Evolutionary conservation across 2,329 filamentous ascomycete species (phyloP), one percentile per base, ranked within the genome.

Genomic region (Fusarium succisae): DNA sequence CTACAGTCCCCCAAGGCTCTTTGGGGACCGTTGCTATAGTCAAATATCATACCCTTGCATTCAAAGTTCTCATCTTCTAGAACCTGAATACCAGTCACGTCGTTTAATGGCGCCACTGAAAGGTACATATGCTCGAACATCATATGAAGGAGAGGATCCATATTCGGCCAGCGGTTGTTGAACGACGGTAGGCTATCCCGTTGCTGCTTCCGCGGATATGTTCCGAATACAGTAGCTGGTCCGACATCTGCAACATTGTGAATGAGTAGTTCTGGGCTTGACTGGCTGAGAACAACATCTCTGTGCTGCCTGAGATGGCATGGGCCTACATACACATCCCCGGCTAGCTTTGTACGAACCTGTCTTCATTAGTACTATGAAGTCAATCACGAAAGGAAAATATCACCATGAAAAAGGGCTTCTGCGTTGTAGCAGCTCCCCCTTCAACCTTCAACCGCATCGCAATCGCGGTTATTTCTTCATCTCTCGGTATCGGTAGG

Each of bases 211-310:
- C 39, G 45, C 14, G 67, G 67, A 32, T 70, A 70, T 9, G 53
- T 66, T 15, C 67, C 67, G 20, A 70, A 70, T 6, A 70, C 53
- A n/a, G 66, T 70, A 18, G 59, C 51, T 44, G 66, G 66, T 20
- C 66, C 66, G 28, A 65, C 39, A 22, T 65, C 59, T 4, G 66
- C 53, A 44, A 48, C 47, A 30, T 37, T 59, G 7, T 70, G 57
- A 14, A 70, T 54, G 41, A 70, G 39, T 14, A 70, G 4, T 26
- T 51, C 51, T 1, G 67, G 66, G 5, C 39, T 66, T n/a, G 66
- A 70, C n/a, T 54, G 45, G 22, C 67, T 48, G n/a, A 70, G 45
- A 9, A 66, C 17, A 6, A 54, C 48, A 44, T 70, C 67, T 28
- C 22, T 70, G 41, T 66, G 45, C 2, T 24, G 26, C 20, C 66